Evolutionary conservation across 2,329 filamentous ascomycete genomes (phyloP).

Genomic region (Huntiella abstrusa): DNA sequence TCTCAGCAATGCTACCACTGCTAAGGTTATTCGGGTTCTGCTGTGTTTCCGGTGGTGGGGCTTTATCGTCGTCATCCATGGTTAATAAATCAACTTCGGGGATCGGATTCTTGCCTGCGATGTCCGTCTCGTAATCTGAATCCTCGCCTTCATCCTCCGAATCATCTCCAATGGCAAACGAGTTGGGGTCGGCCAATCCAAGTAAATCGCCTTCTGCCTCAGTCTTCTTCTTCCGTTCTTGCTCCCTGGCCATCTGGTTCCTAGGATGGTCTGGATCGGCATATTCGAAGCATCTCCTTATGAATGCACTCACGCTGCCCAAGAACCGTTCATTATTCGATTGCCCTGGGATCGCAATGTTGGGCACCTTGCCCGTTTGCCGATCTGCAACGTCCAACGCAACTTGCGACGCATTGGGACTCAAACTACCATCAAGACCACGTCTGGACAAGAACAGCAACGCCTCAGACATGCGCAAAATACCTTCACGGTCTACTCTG

Average conservation of each 20-base stretch:
- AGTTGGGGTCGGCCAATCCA: constrained; percentile 20
- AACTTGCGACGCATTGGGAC: constrained; percentile 31
- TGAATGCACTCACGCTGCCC: constrained; percentile 86
- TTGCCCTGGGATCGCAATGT: constrained; percentile 28
- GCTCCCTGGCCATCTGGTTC: constrained; percentile 27
- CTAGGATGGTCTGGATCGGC: constrained; percentile 74
- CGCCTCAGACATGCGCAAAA: constrained; percentile 83
- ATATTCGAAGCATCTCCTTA: constrained; percentile 91
- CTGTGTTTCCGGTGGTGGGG: constrained; percentile 19
- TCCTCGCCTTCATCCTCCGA: constrained; percentile 33
- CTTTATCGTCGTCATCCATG: constrained; percentile 21
- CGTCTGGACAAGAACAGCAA: constrained; percentile 79
- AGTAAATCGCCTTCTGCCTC: not conserved
- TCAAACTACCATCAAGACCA: constrained; percentile 59
- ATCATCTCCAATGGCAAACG: constrained; percentile 62
- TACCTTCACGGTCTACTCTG: constrained; percentile 84
- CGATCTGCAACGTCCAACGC: constrained; percentile 17
- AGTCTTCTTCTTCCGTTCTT: not conserved
- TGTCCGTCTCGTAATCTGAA: constrained; percentile 28
- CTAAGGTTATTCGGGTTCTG: constrained; percentile 8
- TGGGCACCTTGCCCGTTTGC: constrained; percentile 12
- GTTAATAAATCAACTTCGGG: constrained; percentile 35
- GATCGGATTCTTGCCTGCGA: constrained; percentile 17
- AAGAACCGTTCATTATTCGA: constrained; percentile 75
- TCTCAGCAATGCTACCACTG: constrained; percentile 14